phyloP scores from a whole-genome alignment of 768 basidiomycete species.

The Inosperma sp. region DNA sequence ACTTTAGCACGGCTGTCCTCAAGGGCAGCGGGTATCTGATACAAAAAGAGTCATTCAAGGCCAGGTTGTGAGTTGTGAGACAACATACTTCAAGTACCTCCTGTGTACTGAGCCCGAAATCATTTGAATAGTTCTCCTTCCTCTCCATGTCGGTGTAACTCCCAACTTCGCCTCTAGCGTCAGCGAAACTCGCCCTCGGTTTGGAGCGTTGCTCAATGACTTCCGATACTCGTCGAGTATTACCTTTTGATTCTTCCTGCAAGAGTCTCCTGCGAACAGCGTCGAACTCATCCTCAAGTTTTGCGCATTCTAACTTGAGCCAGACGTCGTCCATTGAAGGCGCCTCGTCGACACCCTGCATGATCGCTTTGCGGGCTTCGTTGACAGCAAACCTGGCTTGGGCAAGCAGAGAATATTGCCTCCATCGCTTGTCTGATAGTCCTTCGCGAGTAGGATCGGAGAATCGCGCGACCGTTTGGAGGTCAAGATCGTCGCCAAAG shows the following conservation, averaged over 20 bases:
- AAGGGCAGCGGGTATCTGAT: neutral
- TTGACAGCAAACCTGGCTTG: neutral
- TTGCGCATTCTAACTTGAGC: neutral
- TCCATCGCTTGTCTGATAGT: neutral
- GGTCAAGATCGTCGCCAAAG: neutral
- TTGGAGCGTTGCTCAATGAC: constrained; percentile 3
- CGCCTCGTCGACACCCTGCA: neutral
- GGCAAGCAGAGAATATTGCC: neutral
- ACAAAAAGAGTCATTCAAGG: neutral
- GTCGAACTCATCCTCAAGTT: neutral
- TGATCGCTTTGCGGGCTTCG: too few species aligned
- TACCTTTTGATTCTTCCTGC: neutral
- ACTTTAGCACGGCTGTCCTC: neutral
- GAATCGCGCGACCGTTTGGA: neutral
- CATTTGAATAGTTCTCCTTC: constrained; percentile 1
- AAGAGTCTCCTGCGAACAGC: neutral
- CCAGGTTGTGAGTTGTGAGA: neutral
- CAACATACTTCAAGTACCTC: constrained; percentile 1
- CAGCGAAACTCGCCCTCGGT: too few species aligned
- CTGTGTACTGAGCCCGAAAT: neutral
- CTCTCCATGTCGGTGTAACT: too few species aligned
- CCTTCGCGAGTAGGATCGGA: constrained; percentile 1
- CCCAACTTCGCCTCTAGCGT: too few species aligned
- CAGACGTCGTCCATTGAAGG: neutral
- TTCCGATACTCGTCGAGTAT: neutral